Evolutionary conservation across 805 yeast species (phyloP).

Genomic region (Spencermartinsiella europaea): DNA sequence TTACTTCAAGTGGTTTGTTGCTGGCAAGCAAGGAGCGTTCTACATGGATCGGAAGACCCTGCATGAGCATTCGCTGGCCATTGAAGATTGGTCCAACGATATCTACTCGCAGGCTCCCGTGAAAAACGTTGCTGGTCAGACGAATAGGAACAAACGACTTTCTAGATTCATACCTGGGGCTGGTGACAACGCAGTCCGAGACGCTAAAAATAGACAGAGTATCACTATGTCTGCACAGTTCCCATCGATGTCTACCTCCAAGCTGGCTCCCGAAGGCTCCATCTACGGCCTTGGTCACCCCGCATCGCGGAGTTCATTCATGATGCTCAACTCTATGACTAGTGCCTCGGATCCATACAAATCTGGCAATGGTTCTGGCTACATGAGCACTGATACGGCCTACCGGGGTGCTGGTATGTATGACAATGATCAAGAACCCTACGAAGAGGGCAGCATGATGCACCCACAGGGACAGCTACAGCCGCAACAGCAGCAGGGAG

Average conservation of each 20-base stretch:
- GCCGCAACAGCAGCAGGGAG: neutral
- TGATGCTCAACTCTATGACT: conserved; percentile 12
- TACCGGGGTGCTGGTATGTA: conserved; percentile 24
- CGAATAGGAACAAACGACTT: conserved; percentile 8
- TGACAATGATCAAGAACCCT: conserved; percentile 7
- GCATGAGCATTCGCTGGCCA: conserved; percentile 57
- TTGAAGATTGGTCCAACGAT: conserved; percentile 84
- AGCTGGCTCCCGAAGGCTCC: conserved; percentile 30
- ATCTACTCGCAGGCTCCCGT: conserved; percentile 34
- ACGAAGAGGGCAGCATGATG: conserved; percentile 3
- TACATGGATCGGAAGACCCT: conserved; percentile 50
- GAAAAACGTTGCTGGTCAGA: conserved; percentile 42
- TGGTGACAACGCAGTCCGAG: conserved; percentile 1
- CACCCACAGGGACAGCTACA: too few relatives aligned
- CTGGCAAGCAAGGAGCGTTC: conserved; percentile 77
- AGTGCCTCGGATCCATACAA: neutral
- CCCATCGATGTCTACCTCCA: conserved; percentile 27
- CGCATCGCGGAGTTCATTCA: conserved; percentile 21
- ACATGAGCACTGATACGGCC: conserved; percentile 20
- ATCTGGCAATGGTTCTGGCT: conserved; percentile 7
- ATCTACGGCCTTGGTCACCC: conserved; percentile 23
- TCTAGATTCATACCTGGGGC: conserved; percentile 10
- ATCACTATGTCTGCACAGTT: conserved; percentile 32
- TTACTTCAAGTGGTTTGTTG: conserved; percentile 79
- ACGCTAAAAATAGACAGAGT: conserved; percentile 15